phyloP scores from a whole-genome alignment of 345 rosid genomes.

The Eucalyptus sideroxylon region DNA sequence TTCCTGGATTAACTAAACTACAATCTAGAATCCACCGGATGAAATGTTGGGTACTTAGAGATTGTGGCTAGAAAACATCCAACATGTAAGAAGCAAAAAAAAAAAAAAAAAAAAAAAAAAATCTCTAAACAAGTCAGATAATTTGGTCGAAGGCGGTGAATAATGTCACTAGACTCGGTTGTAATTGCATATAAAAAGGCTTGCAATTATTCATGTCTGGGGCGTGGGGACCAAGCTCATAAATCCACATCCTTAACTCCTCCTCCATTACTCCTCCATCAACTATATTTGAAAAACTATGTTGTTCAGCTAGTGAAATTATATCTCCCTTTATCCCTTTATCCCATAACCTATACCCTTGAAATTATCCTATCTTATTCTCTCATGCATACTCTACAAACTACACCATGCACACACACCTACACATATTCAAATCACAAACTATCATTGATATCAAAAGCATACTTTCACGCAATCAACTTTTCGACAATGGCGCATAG shows the following conservation, averaged over 20 bases:
- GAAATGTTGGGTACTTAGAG: background rate
- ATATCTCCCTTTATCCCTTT: no score
- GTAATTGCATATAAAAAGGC: background rate
- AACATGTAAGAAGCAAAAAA: background rate
- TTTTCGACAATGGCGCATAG: background rate
- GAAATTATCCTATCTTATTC: background rate
- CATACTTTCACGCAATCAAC: background rate
- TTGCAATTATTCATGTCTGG: background rate
- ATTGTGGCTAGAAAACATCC: background rate
- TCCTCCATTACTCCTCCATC: background rate
- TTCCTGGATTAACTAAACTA: no score
- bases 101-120: no score
- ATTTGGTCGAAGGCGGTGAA: background rate
- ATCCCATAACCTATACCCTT: background rate
- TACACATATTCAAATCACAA: background rate
- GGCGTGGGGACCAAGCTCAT: background rate
- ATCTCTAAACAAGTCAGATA: background rate
- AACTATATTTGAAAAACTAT: background rate
- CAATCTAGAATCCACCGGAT: background rate
- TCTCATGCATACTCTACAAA: background rate
- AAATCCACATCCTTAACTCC: background rate
- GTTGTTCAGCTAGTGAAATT: background rate
- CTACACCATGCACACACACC: background rate
- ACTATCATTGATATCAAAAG: background rate
- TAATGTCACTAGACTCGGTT: background rate